Conservation (phyloP, 352 stramenopile species). For the Phytophthora meadii region DNA sequence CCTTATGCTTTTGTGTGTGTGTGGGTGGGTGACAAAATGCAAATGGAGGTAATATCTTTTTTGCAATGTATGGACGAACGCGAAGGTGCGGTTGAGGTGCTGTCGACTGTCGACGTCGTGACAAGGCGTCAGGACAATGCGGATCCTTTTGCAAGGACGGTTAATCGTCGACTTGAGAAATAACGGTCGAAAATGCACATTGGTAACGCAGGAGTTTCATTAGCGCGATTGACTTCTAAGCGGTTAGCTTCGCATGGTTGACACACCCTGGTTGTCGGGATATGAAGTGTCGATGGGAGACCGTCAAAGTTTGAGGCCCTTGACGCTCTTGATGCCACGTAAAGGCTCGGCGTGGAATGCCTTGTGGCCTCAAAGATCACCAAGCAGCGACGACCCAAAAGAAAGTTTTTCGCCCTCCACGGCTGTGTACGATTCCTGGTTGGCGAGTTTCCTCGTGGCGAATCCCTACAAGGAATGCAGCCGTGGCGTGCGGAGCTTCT, state of each 20-base stretch:
- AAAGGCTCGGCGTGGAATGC: slow-evolving; percentile 17
- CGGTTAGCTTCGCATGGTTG: background rate
- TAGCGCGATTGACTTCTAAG: background rate
- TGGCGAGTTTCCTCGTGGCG: slow-evolving; percentile 8
- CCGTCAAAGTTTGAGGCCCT: background rate
- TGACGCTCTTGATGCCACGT: slow-evolving; percentile 10
- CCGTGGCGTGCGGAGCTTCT: slow-evolving; percentile 6
- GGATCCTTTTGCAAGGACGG: slow-evolving; percentile 8
- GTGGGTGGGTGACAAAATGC: no score
- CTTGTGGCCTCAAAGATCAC: slow-evolving; percentile 18
- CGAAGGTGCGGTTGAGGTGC: slow-evolving; percentile 3
- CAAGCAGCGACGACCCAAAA: slow-evolving; percentile 13
- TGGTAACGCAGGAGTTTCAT: slow-evolving; percentile 24
- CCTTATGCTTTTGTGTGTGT: no score
- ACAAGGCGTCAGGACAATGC: slow-evolving; percentile 4
- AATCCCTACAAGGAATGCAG: background rate
- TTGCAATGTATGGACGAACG: no score
- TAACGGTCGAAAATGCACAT: slow-evolving; percentile 19
- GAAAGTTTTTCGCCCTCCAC: slow-evolving; percentile 11
- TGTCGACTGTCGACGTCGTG: slow-evolving; percentile 4
- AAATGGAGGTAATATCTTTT: no score
- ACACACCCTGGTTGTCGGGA: no score
- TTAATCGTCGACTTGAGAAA: slow-evolving; percentile 1
- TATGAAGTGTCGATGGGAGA: background rate
- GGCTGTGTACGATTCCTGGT: slow-evolving; percentile 16